phyloP scores from a whole-genome alignment of 2,329 filamentous ascomycete genomes.

The Monilinia vaccinii-corymbosi region DNA sequence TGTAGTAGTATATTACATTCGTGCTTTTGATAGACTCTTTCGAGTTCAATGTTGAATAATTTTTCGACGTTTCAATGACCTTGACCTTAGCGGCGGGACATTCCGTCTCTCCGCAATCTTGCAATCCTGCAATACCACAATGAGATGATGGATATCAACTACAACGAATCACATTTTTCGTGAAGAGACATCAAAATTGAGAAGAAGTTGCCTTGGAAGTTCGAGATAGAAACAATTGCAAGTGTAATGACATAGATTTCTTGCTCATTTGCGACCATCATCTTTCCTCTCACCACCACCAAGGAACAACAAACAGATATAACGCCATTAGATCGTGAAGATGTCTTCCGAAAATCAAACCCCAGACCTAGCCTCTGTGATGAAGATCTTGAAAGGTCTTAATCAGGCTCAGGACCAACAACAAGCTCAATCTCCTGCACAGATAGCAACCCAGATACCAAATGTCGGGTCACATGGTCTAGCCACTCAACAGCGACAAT shows the following conservation, averaged over 20 bases:
- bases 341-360: constrained; percentile 24
- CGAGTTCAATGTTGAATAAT: constrained; percentile 16
- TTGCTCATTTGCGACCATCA: neutral
- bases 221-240: neutral
- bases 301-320: neutral
- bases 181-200: neutral
- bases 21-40: neutral
- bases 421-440: constrained; percentile 8
- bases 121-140: too few relatives aligned
- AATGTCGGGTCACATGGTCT: constrained; percentile 18
- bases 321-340: neutral
- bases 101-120: constrained; percentile 14
- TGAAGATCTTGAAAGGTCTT: constrained; percentile 26
- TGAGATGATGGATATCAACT: neutral
- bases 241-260: neutral
- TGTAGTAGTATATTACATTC: constrained; percentile 21
- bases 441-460: constrained; percentile 30
- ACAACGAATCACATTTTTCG: neutral
- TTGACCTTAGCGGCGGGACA: constrained; percentile 18
- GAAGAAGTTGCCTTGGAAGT: neutral
- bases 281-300: neutral
- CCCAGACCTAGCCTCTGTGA: constrained; percentile 29
- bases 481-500: constrained; percentile 23
- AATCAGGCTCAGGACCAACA: constrained; percentile 14
- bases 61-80: constrained; percentile 20